Base-by-base conservation (phyloP, 306 rosid species). In the Prunus persica region DNA sequence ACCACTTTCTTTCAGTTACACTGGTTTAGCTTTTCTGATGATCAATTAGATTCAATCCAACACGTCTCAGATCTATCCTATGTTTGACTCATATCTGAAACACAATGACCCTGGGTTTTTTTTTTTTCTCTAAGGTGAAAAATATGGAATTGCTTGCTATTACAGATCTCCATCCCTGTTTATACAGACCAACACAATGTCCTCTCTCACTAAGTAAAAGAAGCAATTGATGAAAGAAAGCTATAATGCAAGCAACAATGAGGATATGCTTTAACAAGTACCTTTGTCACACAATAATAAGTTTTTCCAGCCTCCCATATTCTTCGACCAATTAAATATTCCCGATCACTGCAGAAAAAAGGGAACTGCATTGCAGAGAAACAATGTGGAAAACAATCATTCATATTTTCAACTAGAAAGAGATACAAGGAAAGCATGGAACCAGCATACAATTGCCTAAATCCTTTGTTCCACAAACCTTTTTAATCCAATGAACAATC, bases 331-430 rank as follows among this genome's bases (percentile, higher is more conserved):
- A 92, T 91, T 76, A 93, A 85, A 76, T 96, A 96, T 85, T 96
- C 99, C 68, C 99, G 93, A 83, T 96, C 99, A 67, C 98, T 96
- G 81, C 99, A 96, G 93, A 96, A 96, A 76, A 96, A 96, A 49
- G 99, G 99, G 83, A 96, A 96, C 99, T 96, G 85, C 83, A 81
- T 22, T 67, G 52, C 81, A 65, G 60, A 78, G 61, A 62, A 62
- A 67, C 51, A 75, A 71, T 70, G 27, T 24, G 78, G 76, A 54
- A 74, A 64, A 73, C 57, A 78, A 77, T 69, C 86, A 73, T 82
- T 71, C 47, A 71, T n/a, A 68, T 41, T 51, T 18, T 7, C 41
- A 52, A 75, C 43, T 27, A 78, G 20, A 46, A 83, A 32, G 32
- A 8, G 11, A 49, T 28, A 30, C 38, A 54, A 73, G 13, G 12